Base-by-base conservation (phyloP, 192 early-diverging fungal genomes). In the Coemansia sp. region DNA sequence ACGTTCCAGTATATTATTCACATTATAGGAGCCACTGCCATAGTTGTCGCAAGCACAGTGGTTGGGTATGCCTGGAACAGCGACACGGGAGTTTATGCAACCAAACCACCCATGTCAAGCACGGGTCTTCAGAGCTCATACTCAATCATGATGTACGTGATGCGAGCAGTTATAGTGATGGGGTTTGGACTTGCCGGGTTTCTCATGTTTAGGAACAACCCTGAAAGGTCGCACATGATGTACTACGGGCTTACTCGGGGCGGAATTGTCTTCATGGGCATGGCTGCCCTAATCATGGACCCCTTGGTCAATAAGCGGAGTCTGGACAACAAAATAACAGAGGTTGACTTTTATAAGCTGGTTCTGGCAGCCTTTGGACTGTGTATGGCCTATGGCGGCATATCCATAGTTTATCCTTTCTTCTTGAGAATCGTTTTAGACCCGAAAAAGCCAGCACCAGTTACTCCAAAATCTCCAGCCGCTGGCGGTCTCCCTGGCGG, bases 221-320 rank as follows among this genome's bases (percentile, higher is more conserved):
- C n/a, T 53, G 26, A 33, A 33, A 18, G n/a, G 34, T 18, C 53
- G 10, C 33, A n/a, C 9, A 14, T 48, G 24, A 26, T 48, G 15
- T 48, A 48, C 46, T 48, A 48, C 24, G 46, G 46, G n/a, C 22
- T 48, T 22, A 48, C 46, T 4, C 46, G 46, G 5, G 46, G 46
- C 24, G 46, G 46, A 22, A 48, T 48, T 14, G 46, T 26, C 12
- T 15, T 48, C 22, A 12, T 48, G 24, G 46, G 46, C 11, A 15
- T 24, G 15, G 11, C 24, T 14, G 22, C 46, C 22, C 4, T 27
- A 26, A 19, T 48, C 26, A 48, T 48, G 46, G 46, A 48, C 26
- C 46, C 46, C 24, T 26, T 48, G 22, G 26, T 48, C 24, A 48
- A 48, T 15, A 26, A 26, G 14, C 46, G 46, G 22, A 48, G 24